Base-by-base conservation (phyloP, 2,329 filamentous ascomycete species). In the Clarireedia hainanense region DNA sequence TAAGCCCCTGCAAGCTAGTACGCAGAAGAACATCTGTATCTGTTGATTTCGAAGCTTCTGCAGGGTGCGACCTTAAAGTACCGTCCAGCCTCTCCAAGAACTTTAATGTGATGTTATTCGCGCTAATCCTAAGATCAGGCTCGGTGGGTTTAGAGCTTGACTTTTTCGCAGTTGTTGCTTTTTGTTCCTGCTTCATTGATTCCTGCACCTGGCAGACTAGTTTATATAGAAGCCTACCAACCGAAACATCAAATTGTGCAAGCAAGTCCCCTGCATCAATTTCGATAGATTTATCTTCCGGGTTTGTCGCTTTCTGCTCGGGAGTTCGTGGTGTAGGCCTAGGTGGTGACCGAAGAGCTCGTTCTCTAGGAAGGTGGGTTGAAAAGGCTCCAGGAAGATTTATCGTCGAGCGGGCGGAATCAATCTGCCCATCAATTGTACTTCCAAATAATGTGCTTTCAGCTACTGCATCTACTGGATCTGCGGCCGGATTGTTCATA, bases 321-420 rank as follows among this genome's bases (percentile, higher is more conserved):
- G 54, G 17, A 30, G 10, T 3, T 36, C 23, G n/a, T 1, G 23
- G 24, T 43, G 17, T 14, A 15, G 39, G 45, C 27, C 24, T 42
- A 20, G 37, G 43, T 7, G 27, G 50, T 23, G 50, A 39, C 5
- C n/a, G 27, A 5, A 34, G 7, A 17, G 39, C 23, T 15, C 40
- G 27, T 26, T 40, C 34, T 50, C 48, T 52, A 26, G 62, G 59
- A 12, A 68, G 57, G 43, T 73, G 70, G 17, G 80, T 70, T 0
- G 82, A 86, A 65, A 86, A 86, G 2, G 83, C 76, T 0, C 83
- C 84, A 1, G 83, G 83, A 3, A 84, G 66, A 63, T 83, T 74
- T 0, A 76, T 75, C n/a, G 74, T 60, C 30, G 70, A 73, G 23
- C 61, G 58, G 10, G 60, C 60, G 59, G 57, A 24, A 46, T 62